Conservation (phyloP, 2,329 filamentous ascomycete genomes). For the Pseudocercospora vitis region DNA sequence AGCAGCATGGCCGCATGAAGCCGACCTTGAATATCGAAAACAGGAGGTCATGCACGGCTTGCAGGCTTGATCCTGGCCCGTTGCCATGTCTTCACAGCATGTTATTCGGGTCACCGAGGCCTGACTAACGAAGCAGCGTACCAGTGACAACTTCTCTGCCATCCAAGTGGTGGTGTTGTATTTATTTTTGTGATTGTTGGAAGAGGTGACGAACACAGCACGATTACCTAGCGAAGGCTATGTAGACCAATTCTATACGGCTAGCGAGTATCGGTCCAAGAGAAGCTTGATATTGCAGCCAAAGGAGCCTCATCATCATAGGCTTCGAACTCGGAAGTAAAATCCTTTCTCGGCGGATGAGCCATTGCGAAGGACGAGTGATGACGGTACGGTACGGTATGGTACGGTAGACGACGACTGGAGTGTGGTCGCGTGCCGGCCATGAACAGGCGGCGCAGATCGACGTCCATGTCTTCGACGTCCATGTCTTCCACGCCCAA, state of each 20-base stretch:
- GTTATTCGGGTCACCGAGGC: not conserved
- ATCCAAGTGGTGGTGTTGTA: too few species aligned
- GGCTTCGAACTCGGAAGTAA: not conserved
- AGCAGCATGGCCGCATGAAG: not conserved
- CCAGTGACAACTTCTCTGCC: too few species aligned
- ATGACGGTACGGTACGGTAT: too few species aligned
- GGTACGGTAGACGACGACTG: too few species aligned
- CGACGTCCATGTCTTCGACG: too few species aligned
- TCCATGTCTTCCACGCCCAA: too few species aligned
- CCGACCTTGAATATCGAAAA: conserved; percentile 3
- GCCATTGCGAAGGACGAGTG: not conserved
- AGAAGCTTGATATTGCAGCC: conserved; percentile 1
- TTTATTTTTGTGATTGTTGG: too few species aligned
- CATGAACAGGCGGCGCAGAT: not conserved
- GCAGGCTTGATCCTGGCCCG: conserved; percentile 2
- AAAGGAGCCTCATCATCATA: conserved; percentile 1
- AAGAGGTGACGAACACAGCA: too few species aligned
- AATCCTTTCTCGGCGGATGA: conserved; percentile 1
- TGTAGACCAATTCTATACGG: too few species aligned
- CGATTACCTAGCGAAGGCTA: too few species aligned
- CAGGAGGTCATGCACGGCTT: conserved; percentile 4
- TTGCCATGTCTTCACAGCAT: not conserved
- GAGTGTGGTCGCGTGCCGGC: conserved; percentile 1
- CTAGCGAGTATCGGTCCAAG: not conserved
- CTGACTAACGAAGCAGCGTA: not conserved